A percentile compares a stretch with the other conserved stretches of the same genome.
phyloP scores from a whole-genome alignment of 169 alveolate genomes.

The Eimeria maxima region DNA sequence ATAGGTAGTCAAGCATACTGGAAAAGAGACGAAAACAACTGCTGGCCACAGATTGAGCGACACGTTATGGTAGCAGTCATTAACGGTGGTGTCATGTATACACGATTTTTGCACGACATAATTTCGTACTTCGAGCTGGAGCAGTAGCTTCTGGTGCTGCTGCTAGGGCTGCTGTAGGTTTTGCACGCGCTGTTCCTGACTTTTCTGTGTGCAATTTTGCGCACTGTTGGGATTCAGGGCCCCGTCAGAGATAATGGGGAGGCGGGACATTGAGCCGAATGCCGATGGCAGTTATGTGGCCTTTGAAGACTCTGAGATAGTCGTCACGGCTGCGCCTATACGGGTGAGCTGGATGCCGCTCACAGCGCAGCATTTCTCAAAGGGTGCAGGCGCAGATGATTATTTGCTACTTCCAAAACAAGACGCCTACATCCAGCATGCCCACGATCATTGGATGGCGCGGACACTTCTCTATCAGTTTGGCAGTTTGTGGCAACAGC shows the following conservation, averaged over 20 bases:
- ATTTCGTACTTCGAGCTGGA: not conserved
- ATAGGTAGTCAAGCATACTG: not conserved
- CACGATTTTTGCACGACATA: not conserved
- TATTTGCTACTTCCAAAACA: not conserved
- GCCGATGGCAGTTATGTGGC: conserved; percentile 79
- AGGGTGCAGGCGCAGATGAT: not conserved
- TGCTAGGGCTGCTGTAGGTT: not conserved
- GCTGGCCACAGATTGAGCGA: not conserved
- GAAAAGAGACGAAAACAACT: not conserved
- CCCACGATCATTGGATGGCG: not conserved
- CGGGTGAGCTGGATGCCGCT: conserved; percentile 55
- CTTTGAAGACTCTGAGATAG: conserved; percentile 44
- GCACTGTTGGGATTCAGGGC: conserved; percentile 25
- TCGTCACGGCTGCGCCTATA: conserved; percentile 79
- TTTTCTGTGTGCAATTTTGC: not conserved
- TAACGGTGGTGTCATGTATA: not conserved
- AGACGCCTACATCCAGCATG: not conserved
- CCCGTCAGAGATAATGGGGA: conserved; percentile 71
- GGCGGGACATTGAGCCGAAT: conserved; percentile 65
- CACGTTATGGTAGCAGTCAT: not conserved
- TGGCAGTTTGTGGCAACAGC: not conserved
- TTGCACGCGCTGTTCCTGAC: no score
- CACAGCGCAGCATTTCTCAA: not conserved
- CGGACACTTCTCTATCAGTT: not conserved
- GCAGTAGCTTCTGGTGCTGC: not conserved